phyloP scores from a whole-genome alignment of 192 early-diverging fungal species.

The Kickxella alabastrina region DNA sequence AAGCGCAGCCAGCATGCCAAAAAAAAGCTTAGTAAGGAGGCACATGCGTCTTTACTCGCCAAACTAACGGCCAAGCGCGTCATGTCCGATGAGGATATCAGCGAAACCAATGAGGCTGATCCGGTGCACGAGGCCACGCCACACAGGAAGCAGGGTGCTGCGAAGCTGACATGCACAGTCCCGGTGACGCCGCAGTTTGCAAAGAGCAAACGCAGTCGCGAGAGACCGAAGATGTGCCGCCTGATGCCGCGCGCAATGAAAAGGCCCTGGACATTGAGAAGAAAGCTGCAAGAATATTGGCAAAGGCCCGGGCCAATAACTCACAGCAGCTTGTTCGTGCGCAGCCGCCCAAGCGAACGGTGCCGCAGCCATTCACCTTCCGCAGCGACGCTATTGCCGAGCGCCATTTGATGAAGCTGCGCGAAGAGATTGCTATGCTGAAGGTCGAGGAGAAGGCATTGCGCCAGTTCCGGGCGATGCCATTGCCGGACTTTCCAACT shows the following conservation, averaged over 20 bases:
- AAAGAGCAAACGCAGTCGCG: conserved; percentile 33
- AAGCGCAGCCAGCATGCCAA: neutral
- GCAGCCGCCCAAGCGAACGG: conserved; percentile 34
- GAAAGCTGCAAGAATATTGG: neutral
- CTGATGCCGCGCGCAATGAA: neutral
- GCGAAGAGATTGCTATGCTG: conserved; percentile 49
- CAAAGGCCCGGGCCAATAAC: neutral
- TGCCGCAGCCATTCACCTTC: conserved; percentile 52
- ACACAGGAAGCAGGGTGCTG: conserved; percentile 6
- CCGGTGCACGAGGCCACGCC: conserved; percentile 4
- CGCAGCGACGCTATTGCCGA: conserved; percentile 61
- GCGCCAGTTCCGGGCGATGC: conserved; percentile 55
- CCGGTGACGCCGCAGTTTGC: conserved; percentile 49
- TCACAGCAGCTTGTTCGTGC: neutral
- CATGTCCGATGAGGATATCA: neutral
- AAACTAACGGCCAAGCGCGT: conserved; percentile 27
- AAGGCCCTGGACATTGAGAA: neutral
- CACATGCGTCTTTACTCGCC: conserved; percentile 12
- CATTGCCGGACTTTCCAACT: conserved; percentile 54
- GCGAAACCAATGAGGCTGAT: neutral
- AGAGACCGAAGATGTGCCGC: neutral
- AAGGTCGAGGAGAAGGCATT: conserved; percentile 43
- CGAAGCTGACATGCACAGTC: conserved; percentile 24
- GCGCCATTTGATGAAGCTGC: conserved; percentile 54
- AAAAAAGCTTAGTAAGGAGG: conserved; percentile 17